phyloP scores from a whole-genome alignment of 129 eudicot genomes.

The Ambrosia artemisiifolia region DNA sequence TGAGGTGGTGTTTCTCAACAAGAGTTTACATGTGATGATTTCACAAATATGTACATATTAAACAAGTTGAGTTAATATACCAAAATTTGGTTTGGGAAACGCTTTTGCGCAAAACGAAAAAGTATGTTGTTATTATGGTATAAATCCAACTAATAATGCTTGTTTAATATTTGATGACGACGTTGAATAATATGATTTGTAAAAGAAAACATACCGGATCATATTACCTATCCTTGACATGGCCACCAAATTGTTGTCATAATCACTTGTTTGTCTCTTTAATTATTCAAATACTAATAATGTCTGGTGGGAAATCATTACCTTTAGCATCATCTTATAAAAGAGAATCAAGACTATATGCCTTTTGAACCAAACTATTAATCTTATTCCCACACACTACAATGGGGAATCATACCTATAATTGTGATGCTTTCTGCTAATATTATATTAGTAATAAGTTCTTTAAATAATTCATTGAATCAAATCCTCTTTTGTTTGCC shows the following conservation, averaged over 20 bases:
- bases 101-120: not conserved
- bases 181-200: constrained; percentile 17
- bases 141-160: constrained; percentile 4
- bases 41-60: not conserved
- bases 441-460: constrained; percentile 19
- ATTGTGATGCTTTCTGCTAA: constrained; percentile 18
- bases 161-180: constrained; percentile 7
- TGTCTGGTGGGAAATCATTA: constrained; percentile 39
- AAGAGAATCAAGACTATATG: constrained; percentile 31
- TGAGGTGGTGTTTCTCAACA: too few species aligned
- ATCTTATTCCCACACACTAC: constrained; percentile 24
- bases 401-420: constrained; percentile 37
- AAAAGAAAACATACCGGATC: constrained; percentile 12
- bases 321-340: constrained; percentile 30
- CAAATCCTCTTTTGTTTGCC: not conserved
- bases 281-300: constrained; percentile 22
- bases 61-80: not conserved
- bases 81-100: not conserved
- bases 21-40: too few species aligned
- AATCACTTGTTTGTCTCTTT: constrained; percentile 29
- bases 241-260: constrained; percentile 34
- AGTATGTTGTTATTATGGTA: not conserved
- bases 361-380: constrained; percentile 23
- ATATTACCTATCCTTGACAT: constrained; percentile 28
- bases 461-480: constrained; percentile 7